Base-by-base conservation (phyloP, 148 eudicot species). In the Vaccinium myrtillus region DNA sequence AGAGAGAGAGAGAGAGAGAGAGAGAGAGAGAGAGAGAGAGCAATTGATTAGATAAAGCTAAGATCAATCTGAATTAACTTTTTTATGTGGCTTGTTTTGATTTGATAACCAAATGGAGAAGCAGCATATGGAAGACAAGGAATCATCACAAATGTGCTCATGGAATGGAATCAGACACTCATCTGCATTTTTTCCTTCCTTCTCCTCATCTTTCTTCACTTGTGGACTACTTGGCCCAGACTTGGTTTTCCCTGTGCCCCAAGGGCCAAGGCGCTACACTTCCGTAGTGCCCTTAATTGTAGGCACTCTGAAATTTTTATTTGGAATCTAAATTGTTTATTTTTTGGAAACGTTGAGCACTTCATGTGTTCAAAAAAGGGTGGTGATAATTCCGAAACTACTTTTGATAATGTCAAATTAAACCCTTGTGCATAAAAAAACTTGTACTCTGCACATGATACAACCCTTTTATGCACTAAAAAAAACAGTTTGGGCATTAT, bases 111-210 rank as follows among this genome's bases (percentile, higher is more conserved):
- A 36, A 36, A 19, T 58, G 69, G 43, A 58, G 18, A 79, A 79
- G 63, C 30, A 53, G 54, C 5, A 53, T 58, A 19, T 55, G 70
- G 69, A 56, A 79, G 69, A 21, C 69, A 79, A 56, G 49, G 81
- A 79, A 79, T 55, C 81, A 79, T 56, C 50, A 36, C 82, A 56
- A 56, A 56, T 78, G 30, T 78, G 82, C 70, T 79, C 69, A 18
- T 16, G 70, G 82, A 79, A 58, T 36, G 51, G 36, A 54, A 39
- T 79, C 70, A 32, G 46, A 36, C 21, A 8, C 65, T 58, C 5
- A 5, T 43, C 27, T 58, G 23, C 70, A 18, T 9, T 48, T 30
- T 78, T 53, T 30, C 1, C 12, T 77, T 18, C 4, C 9, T 8
- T 8, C 58, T 78, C 7, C n/a, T 78, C 59, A 8, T 56, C 61